Evolutionary conservation across 345 rosid genomes (phyloP).

Genomic region (Boechera retrofracta): DNA sequence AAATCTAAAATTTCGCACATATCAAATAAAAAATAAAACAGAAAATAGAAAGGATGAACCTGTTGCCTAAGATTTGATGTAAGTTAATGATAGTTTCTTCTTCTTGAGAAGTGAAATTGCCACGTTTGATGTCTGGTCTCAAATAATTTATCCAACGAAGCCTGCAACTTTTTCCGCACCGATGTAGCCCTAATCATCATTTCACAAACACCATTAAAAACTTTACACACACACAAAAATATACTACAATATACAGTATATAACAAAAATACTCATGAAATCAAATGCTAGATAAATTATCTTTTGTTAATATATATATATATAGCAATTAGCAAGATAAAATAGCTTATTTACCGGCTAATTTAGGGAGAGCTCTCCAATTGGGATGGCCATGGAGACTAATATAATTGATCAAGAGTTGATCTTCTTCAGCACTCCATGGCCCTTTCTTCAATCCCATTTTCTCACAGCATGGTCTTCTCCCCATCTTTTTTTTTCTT

Average conservation of each 20-base stretch:
- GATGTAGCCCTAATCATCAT: slow-evolving; percentile 52
- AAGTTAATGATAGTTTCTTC: slow-evolving; percentile 52
- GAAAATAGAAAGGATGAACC: slow-evolving; percentile 40
- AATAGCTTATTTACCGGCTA: slow-evolving; percentile 34
- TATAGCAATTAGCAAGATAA: not conserved
- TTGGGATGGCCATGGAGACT: slow-evolving; percentile 43
- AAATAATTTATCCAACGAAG: slow-evolving; percentile 74
- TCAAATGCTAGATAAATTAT: not conserved
- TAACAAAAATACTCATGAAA: not conserved
- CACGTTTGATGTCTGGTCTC: slow-evolving; percentile 60
- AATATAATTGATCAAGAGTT: slow-evolving; percentile 38
- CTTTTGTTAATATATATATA: not conserved
- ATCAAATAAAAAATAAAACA: not conserved
- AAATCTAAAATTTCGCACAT: not conserved
- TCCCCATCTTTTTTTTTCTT: slow-evolving; percentile 29
- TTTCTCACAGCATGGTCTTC: slow-evolving; percentile 50
- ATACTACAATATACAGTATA: not conserved
- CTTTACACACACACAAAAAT: not conserved
- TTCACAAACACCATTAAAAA: slow-evolving; percentile 30
- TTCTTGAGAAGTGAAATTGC: slow-evolving; percentile 60
- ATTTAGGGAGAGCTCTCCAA: slow-evolving; percentile 50
- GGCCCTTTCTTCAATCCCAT: slow-evolving; percentile 49
- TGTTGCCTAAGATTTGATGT: slow-evolving; percentile 56
- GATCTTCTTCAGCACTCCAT: slow-evolving; percentile 50
- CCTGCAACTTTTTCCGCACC: slow-evolving; percentile 77